Evolutionary conservation across 2,329 filamentous ascomycete genomes (phyloP), one percentile per base, ranked within the genome.

Genomic region (Cadophora sp.): DNA sequence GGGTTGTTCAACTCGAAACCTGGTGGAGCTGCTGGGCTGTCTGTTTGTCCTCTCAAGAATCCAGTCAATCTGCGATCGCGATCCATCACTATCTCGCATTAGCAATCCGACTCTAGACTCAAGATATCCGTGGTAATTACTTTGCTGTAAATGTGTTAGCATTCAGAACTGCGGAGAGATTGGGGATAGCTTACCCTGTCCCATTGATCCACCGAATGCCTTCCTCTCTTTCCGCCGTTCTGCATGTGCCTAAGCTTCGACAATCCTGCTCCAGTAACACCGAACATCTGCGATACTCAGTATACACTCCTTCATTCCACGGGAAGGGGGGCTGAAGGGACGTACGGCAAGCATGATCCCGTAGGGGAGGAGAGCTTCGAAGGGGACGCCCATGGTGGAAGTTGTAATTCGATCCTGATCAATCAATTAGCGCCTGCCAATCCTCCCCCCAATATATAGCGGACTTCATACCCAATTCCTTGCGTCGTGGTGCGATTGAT

Each of bases 1-100:
- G 77, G 77, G 66, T 80, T 81, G 73, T 77, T 81, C 68, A 80
- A 67, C 68, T 80, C 79, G 69, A 80, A 81, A 61, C 79, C 79
- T 20, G 71, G 51, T 13, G 79, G 79, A 58, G 79, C 79, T 20
- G 69, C 69, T 53, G 78, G 70, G 51, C 74, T 75, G 65, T 80
- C 79, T 41, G 75, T 77, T 70, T 81, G 79, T 59, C 79, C 79
- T 70, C 79, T 76, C 67, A 79, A 69, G 41, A 61, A 75, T 63
- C 79, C 79, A 16, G 79, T 81, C 71, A 81, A 75, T 67, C 79
- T 78, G 60, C 78, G 71, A 66, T 81, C 79, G 50, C 79, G 77
- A 65, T 80, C 78, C 79, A 81, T 80, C 79, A 81, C 79, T 81
- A 51, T 39, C 41, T 20, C 45, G 20, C 11, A 67, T 76, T 62